Percentiles rank a stretch among this genome's conserved stretches.
Conservation (phyloP, 169 alveolate species). For the Miamiensis avidus region DNA sequence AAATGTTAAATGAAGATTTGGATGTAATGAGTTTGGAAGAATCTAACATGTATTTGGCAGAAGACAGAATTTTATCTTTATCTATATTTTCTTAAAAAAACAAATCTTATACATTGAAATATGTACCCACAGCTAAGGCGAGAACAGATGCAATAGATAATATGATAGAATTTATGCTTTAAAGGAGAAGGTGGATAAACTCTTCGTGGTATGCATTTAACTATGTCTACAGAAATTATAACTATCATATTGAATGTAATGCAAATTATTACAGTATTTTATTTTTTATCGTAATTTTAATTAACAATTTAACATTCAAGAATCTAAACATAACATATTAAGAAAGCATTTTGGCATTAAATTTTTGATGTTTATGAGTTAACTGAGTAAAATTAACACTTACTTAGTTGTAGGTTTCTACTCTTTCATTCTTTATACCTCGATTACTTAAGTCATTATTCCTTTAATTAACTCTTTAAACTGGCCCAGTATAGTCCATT, state of each 20-base stretch:
- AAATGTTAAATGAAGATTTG: constrained; percentile 23
- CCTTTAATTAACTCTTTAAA: neutral
- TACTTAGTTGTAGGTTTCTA: neutral
- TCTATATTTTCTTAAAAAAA: constrained; percentile 1
- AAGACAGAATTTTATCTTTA: constrained; percentile 52
- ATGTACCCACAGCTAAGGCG: constrained; percentile 35
- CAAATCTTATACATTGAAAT: constrained; percentile 30
- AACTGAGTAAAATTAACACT: neutral
- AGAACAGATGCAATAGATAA: constrained; percentile 43
- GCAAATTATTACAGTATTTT: too few relatives aligned
- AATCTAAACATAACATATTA: neutral
- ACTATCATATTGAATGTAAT: neutral
- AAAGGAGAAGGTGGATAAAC: constrained; percentile 65
- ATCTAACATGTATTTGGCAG: constrained; percentile 60
- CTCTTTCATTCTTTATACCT: neutral
- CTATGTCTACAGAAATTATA: constrained; percentile 31
- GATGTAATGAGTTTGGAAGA: constrained; percentile 19
- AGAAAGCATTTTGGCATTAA: neutral
- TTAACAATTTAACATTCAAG: too few relatives aligned
- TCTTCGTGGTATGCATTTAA: constrained; percentile 55
- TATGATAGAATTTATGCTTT: constrained; percentile 9
- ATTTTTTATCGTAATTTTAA: too few relatives aligned
- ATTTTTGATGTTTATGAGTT: neutral
- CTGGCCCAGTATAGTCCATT: neutral
- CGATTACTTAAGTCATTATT: neutral